Conservation (phyloP, 306 rosid genomes). For the Sesbania bispinosa region DNA sequence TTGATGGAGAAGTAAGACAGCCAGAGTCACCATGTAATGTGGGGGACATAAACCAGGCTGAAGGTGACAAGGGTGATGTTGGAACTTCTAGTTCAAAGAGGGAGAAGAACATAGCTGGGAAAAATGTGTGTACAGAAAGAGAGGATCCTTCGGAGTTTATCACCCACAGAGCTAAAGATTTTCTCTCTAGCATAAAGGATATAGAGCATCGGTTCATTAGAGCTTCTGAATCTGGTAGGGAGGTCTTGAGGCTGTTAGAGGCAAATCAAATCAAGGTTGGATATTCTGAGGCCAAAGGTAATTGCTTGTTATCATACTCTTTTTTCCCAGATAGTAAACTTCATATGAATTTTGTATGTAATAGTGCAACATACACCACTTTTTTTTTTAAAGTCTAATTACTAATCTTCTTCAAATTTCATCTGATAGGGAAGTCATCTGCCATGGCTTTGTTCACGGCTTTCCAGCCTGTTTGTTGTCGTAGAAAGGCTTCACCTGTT, state of each 20-base stretch:
- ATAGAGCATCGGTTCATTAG: constrained; percentile 75
- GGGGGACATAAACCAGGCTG: constrained; percentile 16
- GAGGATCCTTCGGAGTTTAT: constrained; percentile 97
- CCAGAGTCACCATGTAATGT: constrained; percentile 3
- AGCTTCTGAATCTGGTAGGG: constrained; percentile 91
- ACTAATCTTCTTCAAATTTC: constrained; percentile 18
- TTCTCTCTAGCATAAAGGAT: constrained; percentile 86
- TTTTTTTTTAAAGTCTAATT: not conserved
- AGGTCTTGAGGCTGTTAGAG: constrained; percentile 81
- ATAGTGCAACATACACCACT: not conserved
- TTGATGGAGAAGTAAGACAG: constrained; percentile 31
- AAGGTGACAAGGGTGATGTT: constrained; percentile 32
- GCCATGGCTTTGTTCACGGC: constrained; percentile 46
- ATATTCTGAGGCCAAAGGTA: constrained; percentile 82
- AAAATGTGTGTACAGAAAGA: constrained; percentile 59
- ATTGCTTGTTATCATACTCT: not conserved
- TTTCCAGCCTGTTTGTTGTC: constrained; percentile 63
- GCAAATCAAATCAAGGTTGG: constrained; percentile 83
- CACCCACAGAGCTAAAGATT: constrained; percentile 95
- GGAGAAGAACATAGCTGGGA: constrained; percentile 38
- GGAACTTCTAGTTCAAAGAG: constrained; percentile 45
- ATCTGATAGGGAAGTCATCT: constrained; percentile 59
- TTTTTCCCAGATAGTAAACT: constrained; percentile 24
- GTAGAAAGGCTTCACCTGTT: constrained; percentile 47
- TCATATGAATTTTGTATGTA: not conserved